A percentile compares a stretch with the other conserved stretches of the same genome.
Evolutionary conservation across 1,139 yeast genomes (phyloP).

Genomic region (Arxiozyma slooffiae): DNA sequence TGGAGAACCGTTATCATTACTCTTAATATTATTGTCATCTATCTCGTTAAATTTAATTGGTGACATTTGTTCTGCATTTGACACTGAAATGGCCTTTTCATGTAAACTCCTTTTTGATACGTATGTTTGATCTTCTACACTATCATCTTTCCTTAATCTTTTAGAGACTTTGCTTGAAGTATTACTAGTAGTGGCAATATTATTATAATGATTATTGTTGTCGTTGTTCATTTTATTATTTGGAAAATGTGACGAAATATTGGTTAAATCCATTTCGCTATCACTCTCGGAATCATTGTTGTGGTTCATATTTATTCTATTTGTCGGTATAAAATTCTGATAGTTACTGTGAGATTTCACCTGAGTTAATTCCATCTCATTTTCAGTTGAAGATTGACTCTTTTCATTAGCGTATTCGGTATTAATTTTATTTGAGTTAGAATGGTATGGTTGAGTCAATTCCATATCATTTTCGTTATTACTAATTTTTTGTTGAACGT

Average conservation of each 20-base stretch:
- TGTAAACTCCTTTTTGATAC: background rate
- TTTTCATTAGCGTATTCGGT: background rate
- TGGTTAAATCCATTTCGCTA: constrained; percentile 5
- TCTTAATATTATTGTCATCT: constrained; percentile 1
- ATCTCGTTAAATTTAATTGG: constrained; percentile 21
- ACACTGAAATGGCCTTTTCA: background rate
- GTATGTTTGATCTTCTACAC: background rate
- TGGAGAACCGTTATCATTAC: background rate
- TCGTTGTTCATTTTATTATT: too few relatives aligned
- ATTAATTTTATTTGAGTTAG: background rate
- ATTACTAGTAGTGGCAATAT: background rate
- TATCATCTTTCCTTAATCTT: background rate
- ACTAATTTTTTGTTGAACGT: background rate
- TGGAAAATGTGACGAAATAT: background rate
- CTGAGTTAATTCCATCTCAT: constrained; percentile 1
- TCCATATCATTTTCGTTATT: constrained; percentile 3
- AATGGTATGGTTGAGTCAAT: constrained; percentile 5
- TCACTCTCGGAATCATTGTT: background rate
- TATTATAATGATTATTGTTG: background rate
- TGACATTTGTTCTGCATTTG: constrained; percentile 24
- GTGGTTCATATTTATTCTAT: background rate
- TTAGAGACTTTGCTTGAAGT: background rate
- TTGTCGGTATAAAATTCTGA: background rate
- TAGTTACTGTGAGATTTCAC: background rate
- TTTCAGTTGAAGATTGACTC: background rate